Percentiles rank a stretch among this genome's conserved stretches.
Conservation (phyloP, 257 asterid species). For the Lycium barbarum region DNA sequence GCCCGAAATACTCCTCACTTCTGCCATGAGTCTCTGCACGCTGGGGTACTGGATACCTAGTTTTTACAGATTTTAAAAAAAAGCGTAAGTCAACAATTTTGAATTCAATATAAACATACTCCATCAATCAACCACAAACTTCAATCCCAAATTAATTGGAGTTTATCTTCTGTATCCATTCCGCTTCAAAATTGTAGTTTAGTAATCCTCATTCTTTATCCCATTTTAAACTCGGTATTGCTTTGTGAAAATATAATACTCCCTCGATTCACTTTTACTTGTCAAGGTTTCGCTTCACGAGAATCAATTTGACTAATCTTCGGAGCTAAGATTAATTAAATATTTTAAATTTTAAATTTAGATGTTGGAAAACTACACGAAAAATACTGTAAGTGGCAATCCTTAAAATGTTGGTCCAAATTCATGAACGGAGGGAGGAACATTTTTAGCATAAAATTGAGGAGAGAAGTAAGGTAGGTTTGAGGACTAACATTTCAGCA, state of each 20-base stretch:
- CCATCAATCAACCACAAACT: background rate
- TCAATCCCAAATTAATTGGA: background rate
- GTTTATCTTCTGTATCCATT: background rate
- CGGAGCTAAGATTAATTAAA: too few relatives aligned
- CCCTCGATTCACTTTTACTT: too few relatives aligned
- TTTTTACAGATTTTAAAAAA: background rate
- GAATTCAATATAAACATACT: background rate
- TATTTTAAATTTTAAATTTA: too few relatives aligned
- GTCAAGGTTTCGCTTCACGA: too few relatives aligned
- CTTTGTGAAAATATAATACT: background rate
- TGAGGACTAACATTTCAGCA: constrained; percentile 69
- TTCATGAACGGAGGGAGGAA: background rate
- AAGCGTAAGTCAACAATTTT: background rate
- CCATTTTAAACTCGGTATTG: background rate
- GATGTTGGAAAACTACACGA: too few relatives aligned
- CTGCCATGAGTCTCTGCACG: constrained; percentile 79
- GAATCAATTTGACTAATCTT: too few relatives aligned
- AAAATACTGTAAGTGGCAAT: too few relatives aligned
- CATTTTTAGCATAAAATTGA: background rate
- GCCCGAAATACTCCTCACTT: constrained; percentile 79
- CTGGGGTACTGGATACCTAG: constrained; percentile 94
- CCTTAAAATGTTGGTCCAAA: too few relatives aligned
- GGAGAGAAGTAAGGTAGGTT: background rate
- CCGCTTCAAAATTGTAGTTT: background rate
- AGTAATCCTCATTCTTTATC: background rate